A percentile compares a stretch with the other conserved stretches of the same genome.
These are phyloP conservation scores for Arthrobotrys sinensis DNA, from an alignment of 2,329 filamentous ascomycete genomes.

Conservation along the genomic window DNA sequence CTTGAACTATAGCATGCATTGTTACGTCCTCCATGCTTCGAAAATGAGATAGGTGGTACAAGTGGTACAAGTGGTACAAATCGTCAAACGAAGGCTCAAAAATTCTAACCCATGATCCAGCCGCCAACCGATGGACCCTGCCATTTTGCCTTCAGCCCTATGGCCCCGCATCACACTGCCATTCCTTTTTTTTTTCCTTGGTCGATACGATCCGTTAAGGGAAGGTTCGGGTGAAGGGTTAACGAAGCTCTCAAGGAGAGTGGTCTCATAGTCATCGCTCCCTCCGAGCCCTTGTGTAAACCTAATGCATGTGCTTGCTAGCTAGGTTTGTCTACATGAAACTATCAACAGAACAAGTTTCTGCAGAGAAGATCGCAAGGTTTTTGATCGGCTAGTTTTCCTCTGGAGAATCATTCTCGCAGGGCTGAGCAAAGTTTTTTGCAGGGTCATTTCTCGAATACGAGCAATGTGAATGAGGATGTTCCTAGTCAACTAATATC, in stretches of 20 bases:
- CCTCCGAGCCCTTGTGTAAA: conserved; percentile 42
- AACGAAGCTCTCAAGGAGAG: not conserved
- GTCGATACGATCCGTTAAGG: conserved; percentile 23
- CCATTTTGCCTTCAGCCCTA: conserved; percentile 58
- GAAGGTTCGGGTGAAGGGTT: conserved; percentile 10
- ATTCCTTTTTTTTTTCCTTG: not conserved
- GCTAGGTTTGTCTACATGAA: conserved; percentile 4
- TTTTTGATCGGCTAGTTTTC: conserved; percentile 41
- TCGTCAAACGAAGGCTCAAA: conserved; percentile 1
- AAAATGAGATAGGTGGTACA: not conserved
- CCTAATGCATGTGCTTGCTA: not conserved
- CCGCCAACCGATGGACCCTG: conserved; percentile 6
- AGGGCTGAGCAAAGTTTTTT: conserved; percentile 45
- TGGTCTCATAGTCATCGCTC: conserved; percentile 24
- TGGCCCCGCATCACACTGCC: conserved; percentile 5
- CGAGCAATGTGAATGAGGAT: conserved; percentile 39
- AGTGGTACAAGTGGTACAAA: conserved; percentile 26
- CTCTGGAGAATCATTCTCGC: conserved; percentile 24
- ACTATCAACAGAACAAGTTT: conserved; percentile 25
- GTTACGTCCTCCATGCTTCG: conserved; percentile 31
- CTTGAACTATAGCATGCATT: conserved; percentile 20
- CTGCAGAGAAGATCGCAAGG: conserved; percentile 25
- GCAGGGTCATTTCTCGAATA: conserved; percentile 36
- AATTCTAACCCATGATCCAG: not conserved
- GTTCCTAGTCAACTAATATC: conserved; percentile 30